Conservation (phyloP, 805 yeast genomes). For the Teunomyces atbi region DNA sequence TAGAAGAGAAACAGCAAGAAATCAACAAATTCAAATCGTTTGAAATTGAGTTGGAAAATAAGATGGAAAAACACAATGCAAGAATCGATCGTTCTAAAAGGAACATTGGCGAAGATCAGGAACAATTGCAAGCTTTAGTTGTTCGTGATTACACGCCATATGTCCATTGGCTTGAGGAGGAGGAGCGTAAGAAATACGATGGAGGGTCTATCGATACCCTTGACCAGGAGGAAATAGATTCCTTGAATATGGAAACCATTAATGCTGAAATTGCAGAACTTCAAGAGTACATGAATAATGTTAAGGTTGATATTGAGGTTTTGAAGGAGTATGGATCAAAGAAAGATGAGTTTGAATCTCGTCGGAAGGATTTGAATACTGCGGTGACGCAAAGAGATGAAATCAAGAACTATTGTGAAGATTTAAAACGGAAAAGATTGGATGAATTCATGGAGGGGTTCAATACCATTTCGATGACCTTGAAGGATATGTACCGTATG, state of each 20-base stretch:
- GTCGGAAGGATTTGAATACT: constrained; percentile 64
- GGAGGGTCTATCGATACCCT: constrained; percentile 42
- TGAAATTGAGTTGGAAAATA: constrained; percentile 66
- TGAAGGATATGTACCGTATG: constrained; percentile 97
- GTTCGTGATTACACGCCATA: constrained; percentile 54
- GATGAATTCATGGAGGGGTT: constrained; percentile 95
- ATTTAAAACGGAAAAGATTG: constrained; percentile 66
- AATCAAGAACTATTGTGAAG: constrained; percentile 60
- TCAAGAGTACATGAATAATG: constrained; percentile 53
- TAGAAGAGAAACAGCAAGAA: constrained; percentile 40
- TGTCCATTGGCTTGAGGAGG: constrained; percentile 49
- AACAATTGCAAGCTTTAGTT: constrained; percentile 42
- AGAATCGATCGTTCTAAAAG: constrained; percentile 37
- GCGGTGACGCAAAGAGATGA: constrained; percentile 68
- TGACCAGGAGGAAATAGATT: constrained; percentile 49
- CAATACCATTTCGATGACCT: constrained; percentile 75
- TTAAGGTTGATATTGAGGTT: constrained; percentile 68
- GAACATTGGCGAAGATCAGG: constrained; percentile 36
- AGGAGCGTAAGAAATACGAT: constrained; percentile 34
- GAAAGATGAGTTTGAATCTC: constrained; percentile 56
- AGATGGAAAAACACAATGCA: constrained; percentile 55
- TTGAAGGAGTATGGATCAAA: constrained; percentile 74
- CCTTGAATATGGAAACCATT: constrained; percentile 47
- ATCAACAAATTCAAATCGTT: constrained; percentile 59
- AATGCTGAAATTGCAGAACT: constrained; percentile 52